Percentiles rank a stretch among this genome's conserved stretches.
phyloP scores from a whole-genome alignment of 2,329 filamentous ascomycete species.

The Paraconiothyrium brasiliense region DNA sequence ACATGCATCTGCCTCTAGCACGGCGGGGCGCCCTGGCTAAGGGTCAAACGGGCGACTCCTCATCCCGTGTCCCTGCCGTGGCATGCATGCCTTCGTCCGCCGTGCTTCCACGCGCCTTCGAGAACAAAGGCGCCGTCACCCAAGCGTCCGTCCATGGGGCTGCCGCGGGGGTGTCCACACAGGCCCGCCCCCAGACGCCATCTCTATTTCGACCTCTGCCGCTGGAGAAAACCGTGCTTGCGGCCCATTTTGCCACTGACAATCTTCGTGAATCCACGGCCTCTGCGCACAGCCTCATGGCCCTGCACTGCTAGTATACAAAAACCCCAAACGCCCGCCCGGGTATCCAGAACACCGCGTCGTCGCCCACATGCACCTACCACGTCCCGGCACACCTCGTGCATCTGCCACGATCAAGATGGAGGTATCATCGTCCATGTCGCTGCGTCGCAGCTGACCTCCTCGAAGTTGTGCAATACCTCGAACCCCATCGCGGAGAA shows the following conservation, averaged over 20 bases:
- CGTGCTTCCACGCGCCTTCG: slow-evolving; percentile 17
- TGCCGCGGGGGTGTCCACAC: slow-evolving; percentile 11
- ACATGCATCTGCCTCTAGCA: slow-evolving; percentile 42
- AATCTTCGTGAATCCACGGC: background rate
- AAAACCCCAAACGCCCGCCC: slow-evolving; percentile 21
- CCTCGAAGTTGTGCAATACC: slow-evolving; percentile 81
- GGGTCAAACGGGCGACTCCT: background rate
- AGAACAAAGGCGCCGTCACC: slow-evolving; percentile 16
- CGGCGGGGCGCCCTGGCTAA: slow-evolving; percentile 20
- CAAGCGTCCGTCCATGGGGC: slow-evolving; percentile 10
- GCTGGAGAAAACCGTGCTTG: background rate
- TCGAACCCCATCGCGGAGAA: slow-evolving; percentile 83
- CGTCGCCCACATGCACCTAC: background rate
- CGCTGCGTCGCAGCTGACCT: slow-evolving; percentile 74
- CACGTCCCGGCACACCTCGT: slow-evolving; percentile 8
- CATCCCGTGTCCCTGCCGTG: background rate
- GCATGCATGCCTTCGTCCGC: background rate
- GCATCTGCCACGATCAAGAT: slow-evolving; percentile 32
- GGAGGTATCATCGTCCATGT: slow-evolving; percentile 67
- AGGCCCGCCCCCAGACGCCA: slow-evolving; percentile 15
- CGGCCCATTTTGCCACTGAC: slow-evolving; percentile 10
- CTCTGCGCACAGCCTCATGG: too few relatives aligned
- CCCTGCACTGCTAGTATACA: slow-evolving; percentile 6
- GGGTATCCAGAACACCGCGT: slow-evolving; percentile 27
- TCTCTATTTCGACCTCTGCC: slow-evolving; percentile 30